A percentile compares a stretch with the other conserved stretches of the same genome.
Conservation (phyloP, 192 early-diverging fungal species). For the Backusella luteola region DNA sequence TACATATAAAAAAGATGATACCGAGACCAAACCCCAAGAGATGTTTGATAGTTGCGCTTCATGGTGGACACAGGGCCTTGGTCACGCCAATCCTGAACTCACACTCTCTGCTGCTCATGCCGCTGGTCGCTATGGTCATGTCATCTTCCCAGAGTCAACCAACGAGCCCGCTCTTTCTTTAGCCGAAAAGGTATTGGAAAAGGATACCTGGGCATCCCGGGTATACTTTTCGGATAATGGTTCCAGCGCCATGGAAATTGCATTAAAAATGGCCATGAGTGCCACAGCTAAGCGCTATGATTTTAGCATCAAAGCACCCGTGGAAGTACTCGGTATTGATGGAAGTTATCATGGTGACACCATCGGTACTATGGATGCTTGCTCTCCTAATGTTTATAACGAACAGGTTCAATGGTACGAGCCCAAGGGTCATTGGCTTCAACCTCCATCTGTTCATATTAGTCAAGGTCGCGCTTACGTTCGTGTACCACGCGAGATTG, state of each 20-base stretch:
- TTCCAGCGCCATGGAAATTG: slow-evolving; percentile 78
- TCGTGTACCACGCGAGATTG: slow-evolving; percentile 39
- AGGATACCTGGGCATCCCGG: slow-evolving; percentile 59
- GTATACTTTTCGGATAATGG: slow-evolving; percentile 86
- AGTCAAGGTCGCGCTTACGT: slow-evolving; percentile 46
- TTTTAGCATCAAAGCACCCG: slow-evolving; percentile 28
- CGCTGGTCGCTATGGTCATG: slow-evolving; percentile 75
- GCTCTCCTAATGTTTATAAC: slow-evolving; percentile 71
- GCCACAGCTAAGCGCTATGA: slow-evolving; percentile 44
- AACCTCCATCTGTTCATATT: slow-evolving; percentile 57
- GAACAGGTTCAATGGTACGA: slow-evolving; percentile 67
- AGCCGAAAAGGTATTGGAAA: slow-evolving; percentile 58
- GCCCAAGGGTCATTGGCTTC: slow-evolving; percentile 67
- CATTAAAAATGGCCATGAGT: slow-evolving; percentile 75
- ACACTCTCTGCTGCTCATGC: slow-evolving; percentile 62
- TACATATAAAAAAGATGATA: slow-evolving; percentile 36
- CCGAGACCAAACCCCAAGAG: slow-evolving; percentile 29
- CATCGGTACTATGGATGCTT: slow-evolving; percentile 82
- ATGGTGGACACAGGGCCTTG: slow-evolving; percentile 84
- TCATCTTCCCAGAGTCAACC: slow-evolving; percentile 74
- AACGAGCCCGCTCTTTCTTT: slow-evolving; percentile 65
- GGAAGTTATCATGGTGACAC: slow-evolving; percentile 90
- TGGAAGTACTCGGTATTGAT: slow-evolving; percentile 65
- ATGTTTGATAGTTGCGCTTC: slow-evolving; percentile 75
- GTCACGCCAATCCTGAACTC: slow-evolving; percentile 63